These are phyloP conservation scores for Apophysomyces variabilis DNA, from an alignment of 371 early-diverging fungal species.

Conservation along the genomic window DNA sequence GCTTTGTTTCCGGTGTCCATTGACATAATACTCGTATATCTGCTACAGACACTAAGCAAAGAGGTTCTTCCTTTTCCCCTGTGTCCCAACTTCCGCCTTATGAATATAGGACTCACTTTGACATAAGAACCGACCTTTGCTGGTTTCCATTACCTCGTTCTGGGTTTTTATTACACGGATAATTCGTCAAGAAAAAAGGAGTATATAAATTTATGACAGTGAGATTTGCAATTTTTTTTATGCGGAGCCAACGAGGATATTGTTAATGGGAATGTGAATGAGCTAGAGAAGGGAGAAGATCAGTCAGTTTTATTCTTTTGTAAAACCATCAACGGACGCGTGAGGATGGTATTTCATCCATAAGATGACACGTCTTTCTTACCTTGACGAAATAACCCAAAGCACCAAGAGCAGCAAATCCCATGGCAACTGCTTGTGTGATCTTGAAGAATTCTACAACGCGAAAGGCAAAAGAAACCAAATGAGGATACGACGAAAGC, in stretches of 20 bases:
- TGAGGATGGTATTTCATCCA: neutral
- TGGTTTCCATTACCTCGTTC: neutral
- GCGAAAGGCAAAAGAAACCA: too few species aligned
- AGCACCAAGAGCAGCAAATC: constrained; percentile 97
- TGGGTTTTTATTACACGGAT: neutral
- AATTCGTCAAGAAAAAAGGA: neutral
- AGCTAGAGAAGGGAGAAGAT: constrained; percentile 46
- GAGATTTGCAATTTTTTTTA: constrained; percentile 25
- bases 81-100: too few species aligned
- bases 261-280: constrained; percentile 99
- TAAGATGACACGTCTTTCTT: constrained; percentile 2
- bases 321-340: constrained; percentile 10
- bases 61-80: too few species aligned
- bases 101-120: too few species aligned
- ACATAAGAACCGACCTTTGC: too few species aligned
- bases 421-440: constrained; percentile 93
- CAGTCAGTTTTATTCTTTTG: constrained; percentile 1
- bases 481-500: too few species aligned
- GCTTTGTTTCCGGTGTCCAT: too few species aligned
- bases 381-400: constrained; percentile 97
- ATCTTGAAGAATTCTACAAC: constrained; percentile 90
- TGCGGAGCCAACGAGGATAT: constrained; percentile 91
- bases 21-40: too few species aligned
- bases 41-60: too few species aligned
- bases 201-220: neutral